These are phyloP conservation scores for Letharia lupina DNA, from an alignment of 495 filamentous ascomycete species.

Conservation along the genomic window DNA sequence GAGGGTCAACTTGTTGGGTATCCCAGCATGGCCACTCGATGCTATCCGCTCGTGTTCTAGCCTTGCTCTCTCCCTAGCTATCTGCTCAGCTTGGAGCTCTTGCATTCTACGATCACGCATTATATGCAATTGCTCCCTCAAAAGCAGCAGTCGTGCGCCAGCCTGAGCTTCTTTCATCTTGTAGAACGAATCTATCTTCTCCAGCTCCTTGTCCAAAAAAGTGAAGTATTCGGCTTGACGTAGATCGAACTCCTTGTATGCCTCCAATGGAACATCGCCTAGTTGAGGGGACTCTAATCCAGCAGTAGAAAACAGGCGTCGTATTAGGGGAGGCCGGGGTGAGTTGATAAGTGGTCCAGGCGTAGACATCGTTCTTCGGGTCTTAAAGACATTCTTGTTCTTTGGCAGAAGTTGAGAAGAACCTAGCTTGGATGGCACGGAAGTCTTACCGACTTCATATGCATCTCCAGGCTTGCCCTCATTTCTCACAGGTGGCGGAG, in stretches of 20 bases:
- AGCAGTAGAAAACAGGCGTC: conserved; percentile 36
- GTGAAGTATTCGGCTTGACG: conserved; percentile 68
- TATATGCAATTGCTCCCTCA: conserved; percentile 75
- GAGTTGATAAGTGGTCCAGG: conserved; percentile 10
- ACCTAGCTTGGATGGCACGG: conserved; percentile 21
- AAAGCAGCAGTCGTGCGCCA: conserved; percentile 53
- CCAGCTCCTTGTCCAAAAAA: conserved; percentile 70
- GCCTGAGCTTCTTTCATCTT: conserved; percentile 73
- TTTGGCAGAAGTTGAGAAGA: conserved; percentile 28
- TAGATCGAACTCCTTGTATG: conserved; percentile 45
- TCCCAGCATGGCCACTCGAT: conserved; percentile 1
- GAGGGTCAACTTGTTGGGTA: not conserved
- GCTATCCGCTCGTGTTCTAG: conserved; percentile 18
- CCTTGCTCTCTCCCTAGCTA: conserved; percentile 28
- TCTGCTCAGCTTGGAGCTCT: conserved; percentile 48
- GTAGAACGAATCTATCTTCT: conserved; percentile 83
- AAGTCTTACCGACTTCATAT: conserved; percentile 36
- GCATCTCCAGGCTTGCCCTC: conserved; percentile 27
- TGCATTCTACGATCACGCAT: conserved; percentile 73
- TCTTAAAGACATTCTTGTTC: conserved; percentile 29
- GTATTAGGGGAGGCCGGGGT: conserved; percentile 28
- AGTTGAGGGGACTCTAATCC: conserved; percentile 26
- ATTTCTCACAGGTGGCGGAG: conserved; percentile 17
- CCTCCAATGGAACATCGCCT: conserved; percentile 37
- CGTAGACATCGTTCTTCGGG: conserved; percentile 22